Base-by-base conservation (phyloP, 1,284 basidiomycete species). In the Athelia sp. region DNA sequence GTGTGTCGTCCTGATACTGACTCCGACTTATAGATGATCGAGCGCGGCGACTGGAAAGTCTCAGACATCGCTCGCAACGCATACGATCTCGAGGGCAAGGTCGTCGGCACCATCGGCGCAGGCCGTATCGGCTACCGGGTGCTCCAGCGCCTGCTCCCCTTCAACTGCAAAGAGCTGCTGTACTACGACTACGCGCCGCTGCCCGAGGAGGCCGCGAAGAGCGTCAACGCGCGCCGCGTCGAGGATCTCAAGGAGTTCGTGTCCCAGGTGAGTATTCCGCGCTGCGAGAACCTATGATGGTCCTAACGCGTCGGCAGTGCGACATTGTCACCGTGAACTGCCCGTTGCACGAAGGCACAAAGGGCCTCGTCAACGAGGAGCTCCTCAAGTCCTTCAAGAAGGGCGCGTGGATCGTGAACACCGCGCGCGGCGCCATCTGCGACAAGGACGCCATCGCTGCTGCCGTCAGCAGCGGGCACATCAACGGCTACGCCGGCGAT, bases 121-220 rank as follows among this genome's bases (percentile, higher is more conserved):
- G 89, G 90, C 26, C 78, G 90, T 50, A 96, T 97, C 64, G 94
- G 92, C 13, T 92, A 91, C 77, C 81, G 92, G 63, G 90, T 97
- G 19, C 78, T 97, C 43, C 88, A 97, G 70, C 85, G 94, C 53
- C 74, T 98, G 48, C 63, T 81, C 51, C 89, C 91, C 2, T 98
- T 98, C 73, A 78, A 93, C 72, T 83, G 81, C 76, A 95, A 94
- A 69, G 91, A 96, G 65, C 81, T 97, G 46, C 70, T 96, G 49
- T 97, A 95, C 79, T 97, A 89, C 68, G 94, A 98, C 74, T 97
- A 97, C 70, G 76, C 81, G 21, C 73, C 86, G 52, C 82, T 96
- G 43, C 88, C 91, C n/a, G 74, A 54, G 77, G 82, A 83, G 24
- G 88, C 87, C 34, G 83, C 78, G 24, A 78, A 87, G 66, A 74